These are phyloP conservation scores for Coemansia sp. DNA, from an alignment of 192 early-diverging fungal species.

Conservation along the genomic window DNA sequence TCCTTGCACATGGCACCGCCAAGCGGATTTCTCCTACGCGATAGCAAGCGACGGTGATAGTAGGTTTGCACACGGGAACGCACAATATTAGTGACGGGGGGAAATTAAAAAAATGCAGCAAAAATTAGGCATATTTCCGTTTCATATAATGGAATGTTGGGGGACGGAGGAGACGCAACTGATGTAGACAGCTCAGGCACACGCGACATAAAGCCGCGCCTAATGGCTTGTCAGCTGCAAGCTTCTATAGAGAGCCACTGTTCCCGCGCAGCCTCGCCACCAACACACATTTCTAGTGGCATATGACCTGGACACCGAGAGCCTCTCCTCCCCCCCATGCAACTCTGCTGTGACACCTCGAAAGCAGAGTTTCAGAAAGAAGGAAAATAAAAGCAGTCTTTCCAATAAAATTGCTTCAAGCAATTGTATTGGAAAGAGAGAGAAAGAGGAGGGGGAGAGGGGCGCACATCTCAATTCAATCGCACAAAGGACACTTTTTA, in stretches of 20 bases:
- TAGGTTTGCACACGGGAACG: not conserved
- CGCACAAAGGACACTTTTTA: not conserved
- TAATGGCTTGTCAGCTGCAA: not conserved
- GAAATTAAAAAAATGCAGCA: not conserved
- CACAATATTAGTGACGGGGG: not conserved
- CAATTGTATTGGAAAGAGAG: not conserved
- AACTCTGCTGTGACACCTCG: not conserved
- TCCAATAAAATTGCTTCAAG: not conserved
- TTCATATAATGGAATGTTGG: not conserved
- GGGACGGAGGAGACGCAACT: not conserved
- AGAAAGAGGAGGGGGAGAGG: no score
- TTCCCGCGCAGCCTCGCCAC: not conserved
- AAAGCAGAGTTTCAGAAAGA: not conserved
- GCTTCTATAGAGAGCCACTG: not conserved
- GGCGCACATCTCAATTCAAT: not conserved
- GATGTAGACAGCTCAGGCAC: not conserved
- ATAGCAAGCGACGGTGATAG: not conserved
- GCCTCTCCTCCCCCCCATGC: no score
- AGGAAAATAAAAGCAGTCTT: not conserved
- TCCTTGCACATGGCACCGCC: conserved; percentile 45
- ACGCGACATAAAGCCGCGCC: not conserved
- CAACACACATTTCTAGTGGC: conserved; percentile 2
- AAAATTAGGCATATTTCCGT: not conserved
- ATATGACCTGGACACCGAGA: conserved; percentile 5
- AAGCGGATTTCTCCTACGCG: conserved; percentile 47